phyloP scores from a whole-genome alignment of 441 rosid genomes.

The Raphanus hybrid region DNA sequence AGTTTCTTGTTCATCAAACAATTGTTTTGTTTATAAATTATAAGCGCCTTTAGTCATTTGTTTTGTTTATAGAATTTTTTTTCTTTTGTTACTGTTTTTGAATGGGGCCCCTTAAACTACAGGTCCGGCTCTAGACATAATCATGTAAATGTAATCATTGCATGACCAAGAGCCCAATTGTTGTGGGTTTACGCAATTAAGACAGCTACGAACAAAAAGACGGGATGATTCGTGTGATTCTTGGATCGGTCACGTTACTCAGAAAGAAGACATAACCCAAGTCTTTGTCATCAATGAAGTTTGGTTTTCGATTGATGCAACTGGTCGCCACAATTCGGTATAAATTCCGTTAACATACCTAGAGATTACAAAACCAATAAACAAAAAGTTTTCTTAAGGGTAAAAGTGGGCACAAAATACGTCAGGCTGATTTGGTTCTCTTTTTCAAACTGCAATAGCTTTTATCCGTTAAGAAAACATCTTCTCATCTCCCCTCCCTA shows the following conservation, averaged over 20 bases:
- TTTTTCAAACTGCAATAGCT: slow-evolving; percentile 34
- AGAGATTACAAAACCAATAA: slow-evolving; percentile 27
- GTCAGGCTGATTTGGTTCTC: slow-evolving; percentile 44
- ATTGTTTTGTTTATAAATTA: too few species aligned
- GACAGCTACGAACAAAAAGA: too few species aligned
- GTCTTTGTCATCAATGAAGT: slow-evolving; percentile 45
- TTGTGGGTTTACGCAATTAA: too few species aligned
- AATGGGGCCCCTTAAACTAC: too few species aligned
- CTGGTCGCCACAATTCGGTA: slow-evolving; percentile 37
- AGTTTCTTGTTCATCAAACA: too few species aligned
- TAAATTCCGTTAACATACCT: slow-evolving; percentile 39
- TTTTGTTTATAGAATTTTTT: too few species aligned
- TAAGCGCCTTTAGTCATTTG: too few species aligned
- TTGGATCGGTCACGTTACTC: slow-evolving; percentile 39
- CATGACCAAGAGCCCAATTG: too few species aligned
- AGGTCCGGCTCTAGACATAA: too few species aligned
- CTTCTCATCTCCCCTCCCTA: slow-evolving; percentile 22
- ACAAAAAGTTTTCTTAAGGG: neutral
- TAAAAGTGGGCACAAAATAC: slow-evolving; percentile 38
- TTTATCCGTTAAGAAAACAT: slow-evolving; percentile 34
- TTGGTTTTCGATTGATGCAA: slow-evolving; percentile 43
- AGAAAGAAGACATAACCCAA: slow-evolving; percentile 17
- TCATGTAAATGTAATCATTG: too few species aligned
- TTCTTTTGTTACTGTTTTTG: too few species aligned
- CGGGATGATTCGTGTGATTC: slow-evolving; percentile 38